A percentile compares a stretch with the other conserved stretches of the same genome.
phyloP scores from a whole-genome alignment of 1,284 basidiomycete species.

The Melampsora larici-populina region DNA sequence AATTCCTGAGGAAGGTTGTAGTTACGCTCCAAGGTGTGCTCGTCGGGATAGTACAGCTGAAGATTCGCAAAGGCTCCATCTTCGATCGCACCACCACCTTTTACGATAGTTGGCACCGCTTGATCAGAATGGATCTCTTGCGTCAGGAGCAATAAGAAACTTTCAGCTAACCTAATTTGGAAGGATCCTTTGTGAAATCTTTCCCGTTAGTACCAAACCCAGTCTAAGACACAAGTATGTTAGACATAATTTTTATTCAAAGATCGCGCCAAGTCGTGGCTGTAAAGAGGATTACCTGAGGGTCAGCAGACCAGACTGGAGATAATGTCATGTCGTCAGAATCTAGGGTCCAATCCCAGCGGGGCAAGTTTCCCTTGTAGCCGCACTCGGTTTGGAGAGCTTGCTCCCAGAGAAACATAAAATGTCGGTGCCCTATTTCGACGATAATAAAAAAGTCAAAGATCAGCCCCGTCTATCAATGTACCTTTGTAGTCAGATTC shows the following conservation, averaged over 20 bases:
- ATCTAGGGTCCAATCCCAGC: conserved; percentile 43
- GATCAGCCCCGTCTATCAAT: too few species aligned
- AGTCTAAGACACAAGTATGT: neutral
- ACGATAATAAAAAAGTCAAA: neutral
- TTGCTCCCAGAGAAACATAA: conserved; percentile 29
- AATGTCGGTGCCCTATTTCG: conserved; percentile 37
- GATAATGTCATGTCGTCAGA: conserved; percentile 30
- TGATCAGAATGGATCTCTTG: neutral
- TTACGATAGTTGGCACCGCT: too few species aligned
- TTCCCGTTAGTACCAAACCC: conserved; percentile 34
- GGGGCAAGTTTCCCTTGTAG: conserved; percentile 29
- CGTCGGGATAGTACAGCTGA: conserved; percentile 32
- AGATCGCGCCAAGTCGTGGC: too few species aligned
- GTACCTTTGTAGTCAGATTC: too few species aligned
- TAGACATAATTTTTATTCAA: too few species aligned
- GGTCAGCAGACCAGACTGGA: conserved; percentile 26
- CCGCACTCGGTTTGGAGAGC: conserved; percentile 22
- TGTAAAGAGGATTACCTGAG: conserved; percentile 1
- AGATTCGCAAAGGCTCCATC: conserved; percentile 40
- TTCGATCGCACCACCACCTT: conserved; percentile 17
- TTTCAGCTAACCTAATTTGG: conserved; percentile 12
- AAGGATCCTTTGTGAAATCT: conserved; percentile 15
- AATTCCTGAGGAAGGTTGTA: conserved; percentile 35
- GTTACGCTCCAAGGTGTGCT: conserved; percentile 30
- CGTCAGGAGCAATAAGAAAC: neutral